These are phyloP conservation scores for Chondrus crispus DNA, from an alignment of 23 red algal species.

Conservation along the genomic window DNA sequence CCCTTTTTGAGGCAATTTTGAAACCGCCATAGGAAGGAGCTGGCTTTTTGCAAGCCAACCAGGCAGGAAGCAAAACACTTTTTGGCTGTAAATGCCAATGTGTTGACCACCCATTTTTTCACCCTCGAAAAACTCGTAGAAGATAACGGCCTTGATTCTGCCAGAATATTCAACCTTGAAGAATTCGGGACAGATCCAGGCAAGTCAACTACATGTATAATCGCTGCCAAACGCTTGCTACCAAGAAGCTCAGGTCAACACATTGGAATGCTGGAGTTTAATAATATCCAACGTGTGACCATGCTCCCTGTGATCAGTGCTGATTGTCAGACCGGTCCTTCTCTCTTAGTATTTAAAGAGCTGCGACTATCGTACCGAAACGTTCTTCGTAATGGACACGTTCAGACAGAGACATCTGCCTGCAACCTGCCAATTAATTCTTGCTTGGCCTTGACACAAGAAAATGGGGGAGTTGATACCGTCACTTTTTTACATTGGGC, in stretches of 20 bases:
- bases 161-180: background rate
- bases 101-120: background rate
- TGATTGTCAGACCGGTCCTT: background rate
- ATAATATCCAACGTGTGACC: background rate
- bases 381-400: background rate
- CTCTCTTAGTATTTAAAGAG: background rate
- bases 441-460: no score
- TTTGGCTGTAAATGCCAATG: background rate
- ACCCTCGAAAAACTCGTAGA: background rate
- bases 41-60: background rate
- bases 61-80: background rate
- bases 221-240: background rate
- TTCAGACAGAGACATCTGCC: no score
- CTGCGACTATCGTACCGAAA: background rate
- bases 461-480: no score
- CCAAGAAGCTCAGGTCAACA: background rate
- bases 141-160: background rate
- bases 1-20: background rate
- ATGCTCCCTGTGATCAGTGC: background rate
- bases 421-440: no score
- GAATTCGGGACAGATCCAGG: background rate
- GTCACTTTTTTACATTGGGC: no score
- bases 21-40: background rate
- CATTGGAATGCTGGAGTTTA: background rate
- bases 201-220: background rate